Evolutionary conservation across 305 asterid genomes (phyloP), one percentile per base, ranked within the genome.

Genomic region (Striga hermonthica): DNA sequence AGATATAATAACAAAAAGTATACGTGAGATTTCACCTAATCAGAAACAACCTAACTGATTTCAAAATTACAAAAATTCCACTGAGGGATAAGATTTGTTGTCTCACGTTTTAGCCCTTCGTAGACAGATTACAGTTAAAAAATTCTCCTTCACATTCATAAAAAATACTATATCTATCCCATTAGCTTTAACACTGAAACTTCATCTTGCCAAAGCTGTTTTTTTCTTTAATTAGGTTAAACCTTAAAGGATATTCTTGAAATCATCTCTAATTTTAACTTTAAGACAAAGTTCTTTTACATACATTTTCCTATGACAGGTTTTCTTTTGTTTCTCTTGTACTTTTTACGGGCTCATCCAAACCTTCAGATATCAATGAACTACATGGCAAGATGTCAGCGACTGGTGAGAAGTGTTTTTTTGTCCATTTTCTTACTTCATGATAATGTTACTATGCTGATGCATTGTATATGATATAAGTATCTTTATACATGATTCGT

Each of bases 251-350:
- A 15, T n/a, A 0, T 10, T 47, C 10, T 47, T n/a, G 53, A 10
- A 13, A 10, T 47, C 53, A 47, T n/a, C 16, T 16, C 47, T 65
- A 61, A 62, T 38, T 22, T 53, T 6, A 53, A 16, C 38, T 38
- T 36, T 52, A 50, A 13, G 2, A 41, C 16, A 48, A 66, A 49
- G 43, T 64, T 65, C 66, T 52, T 66, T 62, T 60, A 12, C 50
- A 61, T 41, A 58, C 71, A 35, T 58, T 65, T 37, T 22, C 55
- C 57, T 74, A 64, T 76, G 65, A 43, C 94, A 88, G 98, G 90
- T 90, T 90, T 81, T 74, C 81, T 59, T 81, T 73, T 70, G 90
- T 86, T 69, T 64, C 97, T 67, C 74, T 87, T 60, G 64, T 85
- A 69, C 77, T 87, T 76, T 88, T 80, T 49, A 53, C 73, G 9